These are phyloP conservation scores for Pseudonitzschia pungens DNA, from an alignment of 108 stramenopile species.

Conservation along the genomic window DNA sequence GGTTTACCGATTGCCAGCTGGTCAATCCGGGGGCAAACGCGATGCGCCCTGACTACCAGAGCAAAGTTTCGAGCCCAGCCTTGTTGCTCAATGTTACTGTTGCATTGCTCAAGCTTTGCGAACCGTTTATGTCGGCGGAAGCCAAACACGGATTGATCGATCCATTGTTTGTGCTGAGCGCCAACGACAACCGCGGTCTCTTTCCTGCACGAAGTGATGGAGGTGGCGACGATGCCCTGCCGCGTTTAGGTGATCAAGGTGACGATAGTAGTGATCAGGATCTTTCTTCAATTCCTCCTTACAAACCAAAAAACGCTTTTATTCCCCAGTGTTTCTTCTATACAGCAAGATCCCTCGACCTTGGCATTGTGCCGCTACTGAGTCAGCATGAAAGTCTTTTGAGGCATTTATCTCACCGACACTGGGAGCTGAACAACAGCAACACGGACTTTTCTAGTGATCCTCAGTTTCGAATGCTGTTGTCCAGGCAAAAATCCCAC, in stretches of 20 bases:
- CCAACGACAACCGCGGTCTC: constrained; percentile 61
- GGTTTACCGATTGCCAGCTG: constrained; percentile 78
- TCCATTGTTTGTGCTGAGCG: constrained; percentile 66
- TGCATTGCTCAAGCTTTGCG: constrained; percentile 74
- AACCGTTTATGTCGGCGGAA: constrained; percentile 69
- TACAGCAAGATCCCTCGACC: constrained; percentile 65
- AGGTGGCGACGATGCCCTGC: constrained; percentile 65
- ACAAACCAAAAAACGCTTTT: constrained; percentile 82
- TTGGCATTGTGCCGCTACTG: constrained; percentile 63
- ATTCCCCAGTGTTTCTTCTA: constrained; percentile 86
- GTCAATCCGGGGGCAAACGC: constrained; percentile 77
- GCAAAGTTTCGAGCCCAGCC: constrained; percentile 65
- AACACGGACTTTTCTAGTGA: constrained; percentile 63
- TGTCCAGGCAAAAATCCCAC: constrained; percentile 53
- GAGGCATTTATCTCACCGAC: constrained; percentile 57
- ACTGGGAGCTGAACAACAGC: constrained; percentile 55
- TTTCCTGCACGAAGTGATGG: constrained; percentile 38
- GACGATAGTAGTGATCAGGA: constrained; percentile 8
- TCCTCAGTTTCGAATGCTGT: constrained; percentile 58
- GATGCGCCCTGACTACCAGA: constrained; percentile 59
- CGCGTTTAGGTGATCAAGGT: constrained; percentile 63
- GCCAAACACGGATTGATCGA: constrained; percentile 66
- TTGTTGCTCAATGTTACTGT: constrained; percentile 66
- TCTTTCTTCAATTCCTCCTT: constrained; percentile 13
- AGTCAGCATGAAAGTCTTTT: constrained; percentile 53